Conservation (phyloP, 129 eudicot genomes). For the Scalesia atractyloides region DNA sequence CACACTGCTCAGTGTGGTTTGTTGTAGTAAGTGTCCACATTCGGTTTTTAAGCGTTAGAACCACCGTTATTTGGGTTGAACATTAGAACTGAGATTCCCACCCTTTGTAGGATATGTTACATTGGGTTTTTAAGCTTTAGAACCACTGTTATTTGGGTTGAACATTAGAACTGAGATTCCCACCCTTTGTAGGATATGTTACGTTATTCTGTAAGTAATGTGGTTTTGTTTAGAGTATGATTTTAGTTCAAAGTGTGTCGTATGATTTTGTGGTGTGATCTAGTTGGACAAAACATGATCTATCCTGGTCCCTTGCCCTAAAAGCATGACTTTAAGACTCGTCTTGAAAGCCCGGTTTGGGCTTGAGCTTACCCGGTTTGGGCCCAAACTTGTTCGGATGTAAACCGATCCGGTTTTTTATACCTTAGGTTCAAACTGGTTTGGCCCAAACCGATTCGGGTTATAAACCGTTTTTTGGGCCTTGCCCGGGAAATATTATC, state of each 20-base stretch:
- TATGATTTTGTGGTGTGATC: background rate
- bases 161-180: slow-evolving; percentile 4
- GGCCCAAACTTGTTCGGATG: too few species aligned
- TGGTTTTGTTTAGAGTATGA: background rate
- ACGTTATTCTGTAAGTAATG: slow-evolving; percentile 15
- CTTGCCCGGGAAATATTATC: too few species aligned
- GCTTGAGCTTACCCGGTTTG: too few species aligned
- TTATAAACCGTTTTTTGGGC: too few species aligned
- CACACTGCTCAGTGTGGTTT: slow-evolving; percentile 49
- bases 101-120: slow-evolving; percentile 3
- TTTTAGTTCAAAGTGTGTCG: background rate
- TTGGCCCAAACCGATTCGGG: too few species aligned
- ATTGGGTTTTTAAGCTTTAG: too few species aligned
- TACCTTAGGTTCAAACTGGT: too few species aligned
- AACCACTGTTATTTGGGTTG: too few species aligned
- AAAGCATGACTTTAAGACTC: background rate
- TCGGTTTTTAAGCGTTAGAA: background rate
- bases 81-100: slow-evolving; percentile 7
- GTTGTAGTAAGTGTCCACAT: slow-evolving; percentile 3
- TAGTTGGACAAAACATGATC: slow-evolving; percentile 6
- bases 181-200: slow-evolving; percentile 11
- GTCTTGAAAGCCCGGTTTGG: too few species aligned
- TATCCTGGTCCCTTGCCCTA: background rate
- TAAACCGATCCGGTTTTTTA: too few species aligned
- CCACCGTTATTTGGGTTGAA: slow-evolving; percentile 10